Evolutionary conservation across 129 eudicot species (phyloP).

Genomic region (Deinandra increscens): DNA sequence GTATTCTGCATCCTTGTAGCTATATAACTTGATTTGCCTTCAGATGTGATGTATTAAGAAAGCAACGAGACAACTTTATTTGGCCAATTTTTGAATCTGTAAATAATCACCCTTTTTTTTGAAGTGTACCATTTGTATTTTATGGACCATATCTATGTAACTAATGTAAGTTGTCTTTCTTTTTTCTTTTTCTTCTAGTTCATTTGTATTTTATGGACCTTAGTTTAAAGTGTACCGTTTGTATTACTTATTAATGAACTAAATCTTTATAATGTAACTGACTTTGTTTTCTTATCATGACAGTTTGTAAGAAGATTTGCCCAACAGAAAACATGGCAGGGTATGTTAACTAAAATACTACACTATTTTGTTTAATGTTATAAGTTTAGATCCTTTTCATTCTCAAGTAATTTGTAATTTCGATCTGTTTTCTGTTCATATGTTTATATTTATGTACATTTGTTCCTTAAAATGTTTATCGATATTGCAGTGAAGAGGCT

Average conservation of each 20-base stretch:
- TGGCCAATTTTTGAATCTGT: not conserved
- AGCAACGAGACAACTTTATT: not conserved
- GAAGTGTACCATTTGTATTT: not conserved
- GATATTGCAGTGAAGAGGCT: conserved; percentile 55
- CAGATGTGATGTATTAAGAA: not conserved
- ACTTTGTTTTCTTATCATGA: not conserved
- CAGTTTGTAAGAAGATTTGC: conserved; percentile 27
- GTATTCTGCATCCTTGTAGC: too few relatives aligned
- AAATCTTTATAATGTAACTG: conserved; percentile 3
- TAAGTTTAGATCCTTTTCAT: not conserved
- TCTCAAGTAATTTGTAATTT: not conserved
- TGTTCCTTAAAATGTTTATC: not conserved
- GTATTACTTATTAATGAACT: not conserved
- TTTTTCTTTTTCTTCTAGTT: too few relatives aligned
- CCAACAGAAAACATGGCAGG: conserved; percentile 30
- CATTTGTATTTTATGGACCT: not conserved
- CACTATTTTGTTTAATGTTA: not conserved
- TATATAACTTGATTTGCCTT: too few relatives aligned
- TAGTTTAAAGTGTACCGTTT: not conserved
- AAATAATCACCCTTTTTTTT: too few relatives aligned
- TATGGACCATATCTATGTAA: not conserved
- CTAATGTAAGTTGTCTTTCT: not conserved
- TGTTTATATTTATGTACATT: not conserved
- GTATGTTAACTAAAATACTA: conserved; percentile 10
- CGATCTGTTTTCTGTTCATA: not conserved